Evolutionary conservation across 768 basidiomycete genomes (phyloP), one percentile per base, ranked within the genome.

Genomic region (Exsudoporus frostii): DNA sequence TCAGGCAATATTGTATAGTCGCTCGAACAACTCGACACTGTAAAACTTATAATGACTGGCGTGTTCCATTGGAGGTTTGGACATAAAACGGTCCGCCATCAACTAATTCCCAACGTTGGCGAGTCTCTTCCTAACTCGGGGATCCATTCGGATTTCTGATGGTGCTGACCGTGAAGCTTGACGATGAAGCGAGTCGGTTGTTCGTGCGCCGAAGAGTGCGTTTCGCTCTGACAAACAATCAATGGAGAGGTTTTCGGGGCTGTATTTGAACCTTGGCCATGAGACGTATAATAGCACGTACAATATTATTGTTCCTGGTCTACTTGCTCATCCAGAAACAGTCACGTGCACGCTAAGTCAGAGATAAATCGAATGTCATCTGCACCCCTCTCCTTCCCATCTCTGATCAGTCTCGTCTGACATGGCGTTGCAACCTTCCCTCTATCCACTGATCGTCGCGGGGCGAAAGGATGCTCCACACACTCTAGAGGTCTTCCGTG

Each of bases 351-450:
- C 4, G 1, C 14, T 34, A 30, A 4, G 27, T 37, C 34, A 11
- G 25, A 53, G 11, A 44, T 37, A 7, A 37, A 24, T 19, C 14
- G 17, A 38, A 51, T 48, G 36, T 56, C 55, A 34, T 24, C 10
- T 13, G 13, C 20, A 7, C 11, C 40, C 20, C n/a, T 22, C 17
- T 55, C 19, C 14, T 41, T 29, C 25, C 29, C 38, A 25, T 51
- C 52, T 34, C n/a, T 40, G 11, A 37, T 30, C 14, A 22, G 4
- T 7, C 29, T 30, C 37, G 3, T 20, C 37, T 15, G 30, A 22
- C 14, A 93, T 93, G 91, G 86, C 91, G 43, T 77, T 92, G 40
- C 86, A 84, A 76, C 90, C 91, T 1, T 83, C 80, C 46, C 79
- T 93, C 34, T 71, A 76, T 29, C 79, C 87, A 45, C 74, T 88